Percentiles rank a stretch among this genome's conserved stretches.
These are phyloP conservation scores for Pharnaceum exiguum DNA, from an alignment of 148 eudicot species.

Conservation along the genomic window DNA sequence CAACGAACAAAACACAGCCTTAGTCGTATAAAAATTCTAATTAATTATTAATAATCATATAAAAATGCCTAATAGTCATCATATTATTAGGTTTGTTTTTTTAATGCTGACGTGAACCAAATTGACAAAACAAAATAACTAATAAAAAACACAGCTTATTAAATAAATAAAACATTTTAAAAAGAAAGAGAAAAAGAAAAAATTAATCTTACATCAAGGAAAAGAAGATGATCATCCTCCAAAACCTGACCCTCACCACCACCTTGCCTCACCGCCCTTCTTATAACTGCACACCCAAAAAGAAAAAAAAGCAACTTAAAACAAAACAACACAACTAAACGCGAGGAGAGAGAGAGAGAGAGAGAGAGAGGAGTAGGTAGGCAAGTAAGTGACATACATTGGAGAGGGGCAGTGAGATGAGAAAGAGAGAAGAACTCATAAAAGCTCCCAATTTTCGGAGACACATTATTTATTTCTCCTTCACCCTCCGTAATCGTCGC, in stretches of 20 bases:
- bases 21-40: too few relatives aligned
- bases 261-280: constrained; percentile 41
- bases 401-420: constrained; percentile 90
- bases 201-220: constrained; percentile 60
- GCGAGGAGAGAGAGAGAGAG: neutral
- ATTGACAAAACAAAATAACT: neutral
- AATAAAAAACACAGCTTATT: neutral
- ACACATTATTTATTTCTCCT: constrained; percentile 71
- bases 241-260: constrained; percentile 53
- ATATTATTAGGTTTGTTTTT: too few relatives aligned
- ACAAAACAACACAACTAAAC: neutral
- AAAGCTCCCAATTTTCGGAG: constrained; percentile 87
- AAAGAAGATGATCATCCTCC: constrained; percentile 70
- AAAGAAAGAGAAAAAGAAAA: neutral
- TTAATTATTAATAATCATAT: too few relatives aligned
- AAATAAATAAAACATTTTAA: neutral
- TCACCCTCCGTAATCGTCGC: constrained; percentile 59
- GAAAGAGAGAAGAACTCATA: constrained; percentile 96
- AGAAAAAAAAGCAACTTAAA: neutral
- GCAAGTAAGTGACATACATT: constrained; percentile 64
- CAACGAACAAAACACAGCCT: too few relatives aligned
- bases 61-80: too few relatives aligned
- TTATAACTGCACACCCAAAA: constrained; percentile 51
- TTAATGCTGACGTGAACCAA: too few relatives aligned
- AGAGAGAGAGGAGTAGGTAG: too few relatives aligned